Percentiles rank a stretch among this genome's conserved stretches.
Conservation (phyloP, 345 rosid species). For the Corymbia maculata region DNA sequence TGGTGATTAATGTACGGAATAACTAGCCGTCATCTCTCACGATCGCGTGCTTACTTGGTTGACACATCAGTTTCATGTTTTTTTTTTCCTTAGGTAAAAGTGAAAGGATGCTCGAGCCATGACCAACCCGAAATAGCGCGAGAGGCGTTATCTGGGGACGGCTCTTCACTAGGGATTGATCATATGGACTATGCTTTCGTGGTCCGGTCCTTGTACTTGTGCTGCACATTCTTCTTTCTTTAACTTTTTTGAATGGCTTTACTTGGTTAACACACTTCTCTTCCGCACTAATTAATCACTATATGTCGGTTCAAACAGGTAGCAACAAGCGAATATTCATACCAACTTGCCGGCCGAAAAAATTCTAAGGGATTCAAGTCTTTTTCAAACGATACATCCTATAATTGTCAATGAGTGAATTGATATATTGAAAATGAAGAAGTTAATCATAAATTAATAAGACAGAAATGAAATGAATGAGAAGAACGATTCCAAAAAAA, state of each 20-base stretch:
- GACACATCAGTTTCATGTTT: not conserved
- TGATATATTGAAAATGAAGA: not conserved
- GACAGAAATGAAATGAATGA: not conserved
- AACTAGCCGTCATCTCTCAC: not conserved
- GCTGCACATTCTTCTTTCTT: not conserved
- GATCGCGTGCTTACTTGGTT: not conserved
- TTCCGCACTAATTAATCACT: not conserved
- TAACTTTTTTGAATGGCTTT: not conserved
- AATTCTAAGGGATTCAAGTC: not conserved
- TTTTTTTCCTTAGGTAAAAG: not conserved
- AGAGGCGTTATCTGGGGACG: not conserved
- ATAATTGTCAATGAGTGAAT: not conserved
- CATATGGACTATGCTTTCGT: not conserved
- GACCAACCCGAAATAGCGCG: not conserved
- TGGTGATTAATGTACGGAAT: not conserved
- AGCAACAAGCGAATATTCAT: not conserved
- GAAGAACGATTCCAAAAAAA: not conserved
- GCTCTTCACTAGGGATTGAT: not conserved
- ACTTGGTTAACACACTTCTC: not conserved
- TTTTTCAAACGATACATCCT: not conserved
- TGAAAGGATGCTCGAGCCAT: not conserved
- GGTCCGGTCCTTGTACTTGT: not conserved
- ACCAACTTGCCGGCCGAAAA: not conserved
- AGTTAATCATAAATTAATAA: not conserved
- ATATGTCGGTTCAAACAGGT: not conserved